Base-by-base conservation (phyloP, 1,284 basidiomycete species). In the Ceratobasidium theobromae region DNA sequence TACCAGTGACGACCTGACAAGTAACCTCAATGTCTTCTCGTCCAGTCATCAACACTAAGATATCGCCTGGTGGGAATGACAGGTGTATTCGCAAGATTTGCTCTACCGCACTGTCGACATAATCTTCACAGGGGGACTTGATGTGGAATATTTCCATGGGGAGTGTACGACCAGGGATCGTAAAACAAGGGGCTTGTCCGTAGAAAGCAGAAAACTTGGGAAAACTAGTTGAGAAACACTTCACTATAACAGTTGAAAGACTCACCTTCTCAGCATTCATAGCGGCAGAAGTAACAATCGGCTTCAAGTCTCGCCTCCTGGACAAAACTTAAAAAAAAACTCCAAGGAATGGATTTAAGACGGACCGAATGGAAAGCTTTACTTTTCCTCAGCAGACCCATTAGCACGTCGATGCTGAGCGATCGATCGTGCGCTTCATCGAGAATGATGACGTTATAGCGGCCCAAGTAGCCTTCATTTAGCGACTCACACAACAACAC, bases 1-100 rank as follows among this genome's bases (percentile, higher is more conserved):
- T 67, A 93, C 93, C 91, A 76, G 89, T 85, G 14, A 97, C 81
- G 28, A 97, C 94, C 72, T 92, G 88, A 74, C 94, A 97, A 1
- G 94, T 97, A 43, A 93, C 82, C 76, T 98, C 94, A 69, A 99
- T 99, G 75, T 99, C 97, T 77, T 99, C 97, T 77, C 99, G 97
- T 65, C 97, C 97, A 27, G 97, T 99, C 96, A 99, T 99, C 77
- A 99, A 99, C 14, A 99, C 93, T 38, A 99, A 82, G 66, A 99
- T 93, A 78, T 99, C 97, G 4, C 97, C 97, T 0, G 86, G 86
- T n/a, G 95, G 93, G 18, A 91, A 84, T 0, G 95, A 94, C 25
- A 99, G 81, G 74, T 99, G 97, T 57, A 99, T 98, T 73, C 96
- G 92, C 6, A 99, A 82, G 5, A 98, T 91, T 77, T 99, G 95